Conservation (phyloP, 2,329 filamentous ascomycete species). For the Aspergillus eucalypticola region DNA sequence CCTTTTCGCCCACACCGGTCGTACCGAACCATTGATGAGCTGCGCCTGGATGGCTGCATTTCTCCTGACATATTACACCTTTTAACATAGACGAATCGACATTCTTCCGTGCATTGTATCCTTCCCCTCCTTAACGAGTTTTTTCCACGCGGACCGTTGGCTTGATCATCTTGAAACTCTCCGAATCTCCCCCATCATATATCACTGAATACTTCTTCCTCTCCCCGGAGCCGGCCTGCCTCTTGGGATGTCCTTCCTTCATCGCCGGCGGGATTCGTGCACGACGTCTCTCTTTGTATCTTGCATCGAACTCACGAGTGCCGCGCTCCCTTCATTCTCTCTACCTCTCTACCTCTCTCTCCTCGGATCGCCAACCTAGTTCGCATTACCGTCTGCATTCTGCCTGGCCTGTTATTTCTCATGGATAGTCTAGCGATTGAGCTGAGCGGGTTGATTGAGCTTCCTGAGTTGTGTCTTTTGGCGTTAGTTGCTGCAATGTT, state of each 20-base stretch:
- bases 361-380: constrained; percentile 14
- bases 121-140: constrained; percentile 7
- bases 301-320: constrained; percentile 8
- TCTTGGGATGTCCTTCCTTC: constrained; percentile 5
- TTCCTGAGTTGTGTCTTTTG: constrained; percentile 20
- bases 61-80: constrained; percentile 3
- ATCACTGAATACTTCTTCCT: neutral
- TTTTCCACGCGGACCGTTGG: constrained; percentile 11
- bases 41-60: constrained; percentile 10
- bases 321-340: constrained; percentile 17
- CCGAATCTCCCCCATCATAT: neutral
- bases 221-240: neutral
- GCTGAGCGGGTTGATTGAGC: constrained; percentile 30
- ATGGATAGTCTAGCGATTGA: constrained; percentile 35
- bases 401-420: constrained; percentile 24
- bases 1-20: neutral
- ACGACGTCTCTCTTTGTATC: constrained; percentile 3
- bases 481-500: constrained; percentile 9
- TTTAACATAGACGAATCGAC: constrained; percentile 13
- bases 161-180: constrained; percentile 10
- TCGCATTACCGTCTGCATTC: constrained; percentile 19
- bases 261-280: neutral
- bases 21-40: constrained; percentile 6
- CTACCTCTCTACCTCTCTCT: neutral
- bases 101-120: constrained; percentile 9